Base-by-base conservation (phyloP, 176 grass and related monocot species). In the Oryza meyeriana region DNA sequence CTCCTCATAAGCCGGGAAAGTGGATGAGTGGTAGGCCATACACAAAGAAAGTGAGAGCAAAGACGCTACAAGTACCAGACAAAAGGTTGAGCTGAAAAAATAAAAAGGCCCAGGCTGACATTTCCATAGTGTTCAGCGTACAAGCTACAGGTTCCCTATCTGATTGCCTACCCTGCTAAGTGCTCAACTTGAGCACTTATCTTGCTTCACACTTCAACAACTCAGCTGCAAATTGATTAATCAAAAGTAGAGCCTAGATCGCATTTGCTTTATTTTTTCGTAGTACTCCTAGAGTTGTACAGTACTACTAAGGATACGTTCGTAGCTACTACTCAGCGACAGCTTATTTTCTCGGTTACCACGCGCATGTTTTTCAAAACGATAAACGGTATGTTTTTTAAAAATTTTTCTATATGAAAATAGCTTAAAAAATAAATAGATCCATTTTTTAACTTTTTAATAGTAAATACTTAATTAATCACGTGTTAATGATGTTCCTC, bases 1-100 rank as follows among this genome's bases (percentile, higher is more conserved):
- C 48, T 89, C 81, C 81, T 84, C 33, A 76, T 41, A 85, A 89
- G 11, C 50, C 77, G 82, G 64, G 82, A 85, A 89, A 89, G 82
- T 9, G 71, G 71, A 35, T 59, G 55, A 8, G 35, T 9, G 32
- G 32, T 68, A 79, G 86, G 81, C 86, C 69, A 79, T 50, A 31
- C 82, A 59, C 69, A 69, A 47, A 69, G 76, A 58, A 70, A 48
- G 63, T 41, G 81, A 85, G 80, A 89, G 76, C 76, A 76, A 76
- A 89, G 81, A 85, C 85, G 63, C 71, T 85, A 85, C 28, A 10
- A 24, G 57, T 81, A 85, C 28, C 10, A 24, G 57, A 85, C 40
- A 70, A 81, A 85, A 76, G 76, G 52, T 80, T 81, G 12, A 71
- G 26, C 40, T 41, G 40, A 33, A 71, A 85, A 72, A 31, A 33